Base-by-base conservation (phyloP, 2,329 filamentous ascomycete species). In the Epicoccum sorghinum region DNA sequence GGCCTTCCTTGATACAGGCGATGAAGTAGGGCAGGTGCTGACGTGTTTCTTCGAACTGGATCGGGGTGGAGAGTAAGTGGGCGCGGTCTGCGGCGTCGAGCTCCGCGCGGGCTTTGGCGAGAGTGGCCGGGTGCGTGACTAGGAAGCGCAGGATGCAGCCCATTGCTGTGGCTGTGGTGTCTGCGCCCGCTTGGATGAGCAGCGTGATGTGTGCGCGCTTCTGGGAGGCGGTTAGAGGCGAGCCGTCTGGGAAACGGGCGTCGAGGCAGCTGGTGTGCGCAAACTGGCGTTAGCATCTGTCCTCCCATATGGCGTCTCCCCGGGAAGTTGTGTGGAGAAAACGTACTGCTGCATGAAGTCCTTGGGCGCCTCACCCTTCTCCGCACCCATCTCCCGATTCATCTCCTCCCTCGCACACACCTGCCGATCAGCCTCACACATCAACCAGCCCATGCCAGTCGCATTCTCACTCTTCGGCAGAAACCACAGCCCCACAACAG, bases 1-100 rank as follows among this genome's bases (percentile, higher is more conserved):
- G 70, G 1, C 77, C 75, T 61, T 84, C 82, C 24, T 78, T 77
- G 40, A 84, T 75, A 55, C 80, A 82, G 1, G 79, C 80, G 3
- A 79, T 69, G 55, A 79, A 83, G 67, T 76, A 84, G 1, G 78
- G 81, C 38, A 72, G 65, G 38, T 70, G 66, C 8, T 55, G 57
- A n/a, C 65, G 63, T 10, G 67, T 67, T 43, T 73, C 68, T 36
- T 73, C 68, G 39, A 64, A 71, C 23, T 60, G 59, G 27, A 72
- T 58, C 1, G 71, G 68, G 0, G 29, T 47, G 8, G 64, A 66
- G 12, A 73, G 64, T 2, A 50, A 46, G 7, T 58, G 54, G 5
- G 51, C 57, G 27, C 60, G 37, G 12, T 65, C 61, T 12, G 68
- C 70, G 10, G 32, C 29, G 5, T 61, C 61, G 14, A 73, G 62